phyloP scores from a whole-genome alignment of 768 basidiomycete genomes.

The Tulasnella sp. region DNA sequence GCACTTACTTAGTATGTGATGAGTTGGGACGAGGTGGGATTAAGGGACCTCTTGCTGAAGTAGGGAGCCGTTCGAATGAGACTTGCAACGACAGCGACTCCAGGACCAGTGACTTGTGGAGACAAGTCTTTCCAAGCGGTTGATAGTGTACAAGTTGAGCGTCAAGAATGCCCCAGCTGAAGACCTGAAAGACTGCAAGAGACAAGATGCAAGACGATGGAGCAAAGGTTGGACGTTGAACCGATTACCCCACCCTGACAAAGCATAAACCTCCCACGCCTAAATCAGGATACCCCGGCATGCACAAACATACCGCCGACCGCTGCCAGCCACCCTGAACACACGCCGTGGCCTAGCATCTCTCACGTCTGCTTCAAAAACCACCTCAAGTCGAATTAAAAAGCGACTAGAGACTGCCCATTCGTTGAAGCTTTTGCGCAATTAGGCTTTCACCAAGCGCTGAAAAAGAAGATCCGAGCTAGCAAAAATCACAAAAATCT shows the following conservation, averaged over 20 bases:
- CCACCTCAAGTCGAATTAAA: neutral
- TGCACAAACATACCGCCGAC: constrained; percentile 6
- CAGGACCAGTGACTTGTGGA: no score
- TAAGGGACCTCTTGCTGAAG: no score
- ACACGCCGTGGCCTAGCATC: neutral
- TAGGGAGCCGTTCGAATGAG: no score
- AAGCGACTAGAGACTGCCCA: neutral
- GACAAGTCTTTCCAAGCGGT: no score
- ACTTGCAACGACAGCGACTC: no score
- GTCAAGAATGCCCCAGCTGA: no score
- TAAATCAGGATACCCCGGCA: neutral
- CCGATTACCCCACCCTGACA: neutral
- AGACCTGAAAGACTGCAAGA: no score
- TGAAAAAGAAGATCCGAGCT: neutral
- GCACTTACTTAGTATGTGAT: neutral
- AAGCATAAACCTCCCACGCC: neutral
- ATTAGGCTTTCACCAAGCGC: neutral
- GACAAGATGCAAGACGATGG: neutral
- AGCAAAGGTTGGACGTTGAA: neutral
- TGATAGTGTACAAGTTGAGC: no score
- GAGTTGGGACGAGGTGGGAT: neutral
- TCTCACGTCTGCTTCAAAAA: neutral
- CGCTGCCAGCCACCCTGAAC: neutral
- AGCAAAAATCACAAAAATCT: neutral
- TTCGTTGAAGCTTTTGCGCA: neutral